Evolutionary conservation across 805 yeast species (phyloP), one percentile per base, ranked within the genome.

Genomic region (Cyberlindnera mycetangii): DNA sequence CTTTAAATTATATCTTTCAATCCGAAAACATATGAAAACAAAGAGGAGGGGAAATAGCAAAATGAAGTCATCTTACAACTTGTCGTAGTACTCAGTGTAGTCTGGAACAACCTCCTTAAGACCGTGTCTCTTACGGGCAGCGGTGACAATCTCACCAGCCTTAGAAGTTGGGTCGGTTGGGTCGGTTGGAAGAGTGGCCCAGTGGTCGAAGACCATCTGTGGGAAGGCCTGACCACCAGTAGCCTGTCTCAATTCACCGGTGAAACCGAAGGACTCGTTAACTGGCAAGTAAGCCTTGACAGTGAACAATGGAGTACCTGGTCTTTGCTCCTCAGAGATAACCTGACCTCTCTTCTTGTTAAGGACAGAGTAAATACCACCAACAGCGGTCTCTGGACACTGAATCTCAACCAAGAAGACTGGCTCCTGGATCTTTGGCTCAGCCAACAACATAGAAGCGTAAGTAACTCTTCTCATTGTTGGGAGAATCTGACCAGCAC

Each of bases 141-240:
- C 83, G 44, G 58, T 45, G 52, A 80, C 85, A 61, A 81, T 79
- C 59, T 65, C 69, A 73, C 85, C 85, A 62, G 85, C 79, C 76
- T 79, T 80, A 61, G 82, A 60, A 65, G 83, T 60, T 70, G 90
- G 83, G 76, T 92, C 98, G 61, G 85, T 76, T 71, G 95, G 95
- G 75, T 89, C 93, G 75, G 97, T 96, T 62, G 70, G 68, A 80
- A 93, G 78, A 65, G 88, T 74, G 60, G 89, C 78, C 98, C 98
- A 92, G 76, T 92, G 99, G 76, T 93, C 98, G 77, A 92, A 93
- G 75, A 93, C 95, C 95, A 93, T 82, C 81, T 92, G 98, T 78
- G 99, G 99, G 99, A 92, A 92, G 75, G 99, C 99, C 83, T 92
- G 99, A 76, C 99, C 99, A 87, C 97, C 97, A 69, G 99, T 92